Evolutionary conservation across 1,139 yeast genomes (phyloP).

Genomic region (Suhomyces panamericanus): DNA sequence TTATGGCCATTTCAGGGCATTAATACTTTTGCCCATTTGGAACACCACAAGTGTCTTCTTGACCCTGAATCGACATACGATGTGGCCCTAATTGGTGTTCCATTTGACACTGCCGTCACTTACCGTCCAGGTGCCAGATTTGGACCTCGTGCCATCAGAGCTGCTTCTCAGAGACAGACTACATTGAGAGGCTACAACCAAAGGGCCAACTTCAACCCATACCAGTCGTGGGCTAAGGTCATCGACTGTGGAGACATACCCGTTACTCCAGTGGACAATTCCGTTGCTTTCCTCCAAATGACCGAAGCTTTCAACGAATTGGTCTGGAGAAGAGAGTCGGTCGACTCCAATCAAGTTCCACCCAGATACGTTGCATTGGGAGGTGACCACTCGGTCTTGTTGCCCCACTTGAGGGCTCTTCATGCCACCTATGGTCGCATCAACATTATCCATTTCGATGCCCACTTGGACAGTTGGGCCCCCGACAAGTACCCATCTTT

Average conservation of each 20-base stretch:
- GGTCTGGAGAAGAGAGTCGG: conserved; percentile 32
- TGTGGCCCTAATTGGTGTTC: conserved; percentile 71
- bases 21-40: conserved; percentile 72
- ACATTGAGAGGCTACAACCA: conserved; percentile 66
- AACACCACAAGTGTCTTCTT: conserved; percentile 56
- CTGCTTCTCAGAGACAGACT: conserved; percentile 73
- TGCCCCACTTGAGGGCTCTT: conserved; percentile 69
- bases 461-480: conserved; percentile 78
- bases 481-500: conserved; percentile 66
- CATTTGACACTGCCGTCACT: conserved; percentile 75
- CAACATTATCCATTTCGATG: conserved; percentile 74
- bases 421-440: conserved; percentile 60
- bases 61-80: conserved; percentile 52
- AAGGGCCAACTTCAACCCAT: conserved; percentile 66
- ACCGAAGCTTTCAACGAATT: conserved; percentile 63
- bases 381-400: conserved; percentile 73
- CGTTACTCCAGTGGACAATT: conserved; percentile 74
- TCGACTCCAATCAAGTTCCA: conserved; percentile 24
- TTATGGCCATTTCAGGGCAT: conserved; percentile 72
- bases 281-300: conserved; percentile 71
- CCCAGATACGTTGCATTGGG: conserved; percentile 72
- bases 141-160: conserved; percentile 75
- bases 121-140: conserved; percentile 78
- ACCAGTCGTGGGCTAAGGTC: conserved; percentile 63
- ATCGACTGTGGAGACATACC: conserved; percentile 85